phyloP scores from a whole-genome alignment of 805 yeast genomes.

The Komagataella phaffii region DNA sequence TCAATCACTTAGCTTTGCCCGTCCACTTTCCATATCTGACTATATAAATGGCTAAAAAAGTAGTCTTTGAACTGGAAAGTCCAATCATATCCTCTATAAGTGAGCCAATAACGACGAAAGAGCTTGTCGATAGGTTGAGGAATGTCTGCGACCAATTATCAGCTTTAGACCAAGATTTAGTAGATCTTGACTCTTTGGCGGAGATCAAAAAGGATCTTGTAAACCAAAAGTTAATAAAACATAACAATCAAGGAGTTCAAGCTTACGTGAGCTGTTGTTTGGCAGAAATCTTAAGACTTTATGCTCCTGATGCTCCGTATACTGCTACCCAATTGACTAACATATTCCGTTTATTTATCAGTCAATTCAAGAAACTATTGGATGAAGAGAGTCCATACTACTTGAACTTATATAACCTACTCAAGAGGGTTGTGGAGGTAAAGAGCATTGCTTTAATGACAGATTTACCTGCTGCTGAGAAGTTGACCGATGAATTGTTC shows the following conservation, averaged over 20 bases:
- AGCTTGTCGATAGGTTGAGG: conserved; percentile 43
- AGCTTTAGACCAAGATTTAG: conserved; percentile 43
- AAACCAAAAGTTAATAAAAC: conserved; percentile 42
- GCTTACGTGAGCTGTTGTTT: conserved; percentile 61
- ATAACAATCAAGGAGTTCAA: conserved; percentile 56
- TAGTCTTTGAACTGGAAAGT: conserved; percentile 10
- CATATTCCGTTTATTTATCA: conserved; percentile 53
- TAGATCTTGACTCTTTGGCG: conserved; percentile 31
- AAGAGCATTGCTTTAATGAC: conserved; percentile 62
- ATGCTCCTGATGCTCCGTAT: conserved; percentile 88
- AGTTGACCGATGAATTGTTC: conserved; percentile 42
- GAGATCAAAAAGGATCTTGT: conserved; percentile 36
- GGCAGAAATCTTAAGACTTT: conserved; percentile 61
- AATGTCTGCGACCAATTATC: conserved; percentile 51
- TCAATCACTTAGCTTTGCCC: background rate
- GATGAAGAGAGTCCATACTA: conserved; percentile 43
- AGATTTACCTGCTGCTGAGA: conserved; percentile 53
- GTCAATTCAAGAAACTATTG: conserved; percentile 42
- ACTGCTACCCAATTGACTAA: conserved; percentile 46
- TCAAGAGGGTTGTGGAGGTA: conserved; percentile 62
- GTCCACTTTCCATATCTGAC: background rate
- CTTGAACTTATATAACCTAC: conserved; percentile 46
- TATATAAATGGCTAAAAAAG: background rate
- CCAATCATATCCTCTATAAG: conserved; percentile 40
- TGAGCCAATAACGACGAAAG: conserved; percentile 47